Percentiles rank a stretch among this genome's conserved stretches.
Evolutionary conservation across 2,329 filamentous ascomycete genomes (phyloP).

Genomic region (Calonectria hongkongensis): DNA sequence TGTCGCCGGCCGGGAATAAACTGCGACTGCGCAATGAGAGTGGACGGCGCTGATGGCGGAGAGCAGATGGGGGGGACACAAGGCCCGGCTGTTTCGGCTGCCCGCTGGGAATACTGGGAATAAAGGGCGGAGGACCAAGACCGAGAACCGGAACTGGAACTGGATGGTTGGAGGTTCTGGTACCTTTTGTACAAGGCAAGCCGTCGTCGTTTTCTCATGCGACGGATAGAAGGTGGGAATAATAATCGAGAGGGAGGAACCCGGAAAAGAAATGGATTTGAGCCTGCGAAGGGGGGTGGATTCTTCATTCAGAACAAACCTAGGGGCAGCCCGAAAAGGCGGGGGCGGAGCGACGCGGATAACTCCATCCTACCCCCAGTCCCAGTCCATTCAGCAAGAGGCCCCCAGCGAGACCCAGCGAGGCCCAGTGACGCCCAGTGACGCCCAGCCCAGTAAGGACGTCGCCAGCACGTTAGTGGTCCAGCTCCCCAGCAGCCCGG

Average conservation of each 20-base stretch:
- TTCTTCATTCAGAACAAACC: conserved; percentile 41
- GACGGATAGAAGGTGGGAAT: conserved; percentile 47
- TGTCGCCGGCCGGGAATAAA: conserved; percentile 46
- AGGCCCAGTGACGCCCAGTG: conserved; percentile 6
- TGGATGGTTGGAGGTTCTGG: conserved; percentile 26
- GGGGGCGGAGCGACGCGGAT: conserved; percentile 51
- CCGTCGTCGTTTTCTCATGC: conserved; percentile 21
- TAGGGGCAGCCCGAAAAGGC: conserved; percentile 50
- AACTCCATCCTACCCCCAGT: conserved; percentile 23
- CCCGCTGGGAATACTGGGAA: conserved; percentile 57
- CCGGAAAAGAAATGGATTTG: conserved; percentile 56
- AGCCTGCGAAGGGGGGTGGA: conserved; percentile 46
- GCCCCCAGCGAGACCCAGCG: conserved; percentile 19
- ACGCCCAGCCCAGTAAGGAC: conserved; percentile 20
- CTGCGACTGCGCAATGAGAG: conserved; percentile 21
- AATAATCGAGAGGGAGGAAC: conserved; percentile 46
- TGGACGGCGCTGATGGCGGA: conserved; percentile 11
- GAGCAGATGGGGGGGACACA: conserved; percentile 25
- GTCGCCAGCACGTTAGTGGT: conserved; percentile 19
- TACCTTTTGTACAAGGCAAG: conserved; percentile 29
- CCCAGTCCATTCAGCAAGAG: conserved; percentile 6
- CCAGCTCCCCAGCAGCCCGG: conserved; percentile 33
- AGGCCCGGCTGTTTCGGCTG: conserved; percentile 35
- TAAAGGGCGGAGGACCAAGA: conserved; percentile 51
- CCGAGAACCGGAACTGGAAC: conserved; percentile 42